Evolutionary conservation across 495 filamentous ascomycete genomes (phyloP), one percentile per base, ranked within the genome.

Genomic region (Zalerion maritima): DNA sequence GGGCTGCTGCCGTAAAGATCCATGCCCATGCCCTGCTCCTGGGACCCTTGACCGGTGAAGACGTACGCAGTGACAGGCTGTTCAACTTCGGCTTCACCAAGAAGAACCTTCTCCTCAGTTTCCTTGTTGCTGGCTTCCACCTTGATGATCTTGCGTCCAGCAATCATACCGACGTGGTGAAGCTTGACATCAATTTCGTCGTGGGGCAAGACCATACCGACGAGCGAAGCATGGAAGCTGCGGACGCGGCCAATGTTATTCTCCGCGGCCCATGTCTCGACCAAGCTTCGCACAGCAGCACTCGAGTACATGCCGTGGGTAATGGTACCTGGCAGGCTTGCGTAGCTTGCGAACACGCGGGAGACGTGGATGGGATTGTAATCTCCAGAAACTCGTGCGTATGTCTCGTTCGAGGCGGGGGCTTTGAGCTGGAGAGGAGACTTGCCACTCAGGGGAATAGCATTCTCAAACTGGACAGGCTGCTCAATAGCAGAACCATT

Each of bases 21-120:
- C 89, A 99, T 99, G 56, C 89, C 89, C 89, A 99, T 99, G 28
- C 89, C 89, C 50, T 96, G 91, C 52, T 96, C 89, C 53, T 99
- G 89, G 19, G 81, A 91, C 27, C 89, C 89, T 52, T 99, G 89
- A 20, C 89, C 89, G 28, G 89, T 99, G 58, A 99, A 99, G 37
- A 99, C 83, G 41, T 99, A 99, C 5, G 86, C 72, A 13, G 86
- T 86, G 13, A 87, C 81, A n/a, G 91, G 91, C 46, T 99, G 89
- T 54, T 99, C 89, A 34, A 99, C 85, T 50, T 99, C 89, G 11
- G 91, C 91, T 58, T 96, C 91, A 37, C 84, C 89, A 17, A 87
- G 54, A 1, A 99, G 64, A 11, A 94, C 83, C 58, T 94, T 96
- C 39, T 96, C 89, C 39, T 94, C 87, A 6, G 78, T 84, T 45